Evolutionary conservation across 768 basidiomycete species (phyloP).

Genomic region (Floccularia luteovirens): DNA sequence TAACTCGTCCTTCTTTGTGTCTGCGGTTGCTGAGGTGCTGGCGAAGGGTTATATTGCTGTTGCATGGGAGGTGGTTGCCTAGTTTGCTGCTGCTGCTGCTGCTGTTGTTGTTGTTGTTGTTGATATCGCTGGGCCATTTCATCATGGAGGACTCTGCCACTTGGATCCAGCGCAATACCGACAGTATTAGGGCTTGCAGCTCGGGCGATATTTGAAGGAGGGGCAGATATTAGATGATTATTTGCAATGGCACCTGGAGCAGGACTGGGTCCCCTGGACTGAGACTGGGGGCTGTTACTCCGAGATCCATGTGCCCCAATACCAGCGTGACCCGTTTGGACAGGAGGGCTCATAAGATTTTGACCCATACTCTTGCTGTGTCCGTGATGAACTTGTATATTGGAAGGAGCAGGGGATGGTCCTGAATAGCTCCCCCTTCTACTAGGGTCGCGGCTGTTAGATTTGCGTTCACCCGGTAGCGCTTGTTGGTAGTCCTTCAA

Average conservation of each 20-base stretch:
- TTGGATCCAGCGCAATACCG: constrained; percentile 77
- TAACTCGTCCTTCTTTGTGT: constrained; percentile 27
- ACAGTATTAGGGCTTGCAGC: constrained; percentile 73
- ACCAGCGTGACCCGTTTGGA: constrained; percentile 67
- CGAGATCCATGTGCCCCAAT: constrained; percentile 71
- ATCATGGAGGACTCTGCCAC: constrained; percentile 76
- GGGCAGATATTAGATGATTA: constrained; percentile 30
- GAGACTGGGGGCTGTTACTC: constrained; percentile 56
- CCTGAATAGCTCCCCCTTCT: constrained; percentile 28
- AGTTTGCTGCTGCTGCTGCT: constrained; percentile 36
- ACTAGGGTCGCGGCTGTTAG: constrained; percentile 48
- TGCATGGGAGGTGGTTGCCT: constrained; percentile 23
- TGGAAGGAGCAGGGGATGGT: constrained; percentile 17
- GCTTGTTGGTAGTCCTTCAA: constrained; percentile 73
- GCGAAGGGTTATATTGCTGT: constrained; percentile 19
- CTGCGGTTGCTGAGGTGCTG: constrained; percentile 22
- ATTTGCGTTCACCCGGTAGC: constrained; percentile 78
- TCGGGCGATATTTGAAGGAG: constrained; percentile 31
- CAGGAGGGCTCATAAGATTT: constrained; percentile 42
- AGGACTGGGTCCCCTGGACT: constrained; percentile 50
- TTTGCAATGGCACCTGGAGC: constrained; percentile 25
- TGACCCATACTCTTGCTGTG: constrained; percentile 25
- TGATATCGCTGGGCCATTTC: constrained; percentile 60
- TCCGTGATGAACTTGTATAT: constrained; percentile 11
- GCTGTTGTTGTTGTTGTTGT: constrained; percentile 33